A percentile compares a stretch with the other conserved stretches of the same genome.
Evolutionary conservation across 306 rosid species (phyloP).

Genomic region (Castanea mollissima): DNA sequence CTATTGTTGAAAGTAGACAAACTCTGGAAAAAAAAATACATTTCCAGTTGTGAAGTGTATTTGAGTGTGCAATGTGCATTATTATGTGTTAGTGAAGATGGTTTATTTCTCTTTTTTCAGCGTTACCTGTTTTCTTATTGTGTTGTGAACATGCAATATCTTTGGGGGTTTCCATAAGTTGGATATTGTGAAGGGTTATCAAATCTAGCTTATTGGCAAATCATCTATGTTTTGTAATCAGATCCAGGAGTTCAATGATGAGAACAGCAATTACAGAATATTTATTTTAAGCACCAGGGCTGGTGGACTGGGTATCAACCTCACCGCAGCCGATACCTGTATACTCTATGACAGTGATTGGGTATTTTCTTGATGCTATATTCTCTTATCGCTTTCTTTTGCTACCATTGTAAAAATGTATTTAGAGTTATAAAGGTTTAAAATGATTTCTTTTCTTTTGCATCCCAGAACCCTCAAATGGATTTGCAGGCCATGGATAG

Average conservation of each 20-base stretch:
- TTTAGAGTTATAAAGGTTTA: not conserved
- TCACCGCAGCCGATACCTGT: conserved; percentile 97
- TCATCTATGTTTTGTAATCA: conserved; percentile 30
- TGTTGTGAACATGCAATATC: not conserved
- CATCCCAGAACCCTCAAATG: conserved; percentile 86
- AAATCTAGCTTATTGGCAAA: conserved; percentile 10
- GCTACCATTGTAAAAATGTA: not conserved
- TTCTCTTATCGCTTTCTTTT: not conserved
- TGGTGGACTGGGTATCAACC: conserved; percentile 97
- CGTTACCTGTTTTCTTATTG: not conserved
- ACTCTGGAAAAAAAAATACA: not conserved
- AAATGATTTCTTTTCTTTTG: conserved; percentile 23
- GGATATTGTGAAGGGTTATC: not conserved
- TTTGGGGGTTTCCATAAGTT: not conserved
- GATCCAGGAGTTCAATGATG: conserved; percentile 77
- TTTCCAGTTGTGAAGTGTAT: not conserved
- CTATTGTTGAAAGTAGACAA: not conserved
- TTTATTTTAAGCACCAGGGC: conserved; percentile 95
- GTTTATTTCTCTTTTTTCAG: not conserved
- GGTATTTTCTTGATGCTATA: conserved; percentile 47
- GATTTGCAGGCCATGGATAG: conserved; percentile 99
- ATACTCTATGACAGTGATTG: conserved; percentile 97
- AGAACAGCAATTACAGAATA: conserved; percentile 54
- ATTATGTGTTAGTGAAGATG: not conserved
- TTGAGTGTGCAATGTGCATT: not conserved